phyloP scores from a whole-genome alignment of 2,329 filamentous ascomycete species.

The Chrysosporium keratinophilum region DNA sequence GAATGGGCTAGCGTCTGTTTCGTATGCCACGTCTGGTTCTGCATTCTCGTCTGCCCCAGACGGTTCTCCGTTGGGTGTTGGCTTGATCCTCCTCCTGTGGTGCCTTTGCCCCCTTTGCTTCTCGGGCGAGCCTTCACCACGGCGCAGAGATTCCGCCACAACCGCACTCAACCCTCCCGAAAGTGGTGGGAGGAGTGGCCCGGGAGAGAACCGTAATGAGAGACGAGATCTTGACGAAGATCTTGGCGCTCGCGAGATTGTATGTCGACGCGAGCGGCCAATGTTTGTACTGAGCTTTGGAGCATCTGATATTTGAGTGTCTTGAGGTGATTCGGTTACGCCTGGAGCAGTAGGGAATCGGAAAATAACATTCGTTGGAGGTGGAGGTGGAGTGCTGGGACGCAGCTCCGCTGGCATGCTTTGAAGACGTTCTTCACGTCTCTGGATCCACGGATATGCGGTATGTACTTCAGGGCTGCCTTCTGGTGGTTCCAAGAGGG shows the following conservation, averaged over 20 bases:
- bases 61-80: conserved; percentile 17
- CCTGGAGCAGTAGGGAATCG: conserved; percentile 34
- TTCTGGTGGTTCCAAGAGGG: conserved; percentile 21
- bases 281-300: conserved; percentile 18
- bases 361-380: conserved; percentile 28
- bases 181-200: conserved; percentile 50
- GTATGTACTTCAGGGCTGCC: conserved; percentile 26
- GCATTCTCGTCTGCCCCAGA: conserved; percentile 23
- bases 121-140: conserved; percentile 40
- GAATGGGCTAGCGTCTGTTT: conserved; percentile 16
- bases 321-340: conserved; percentile 19
- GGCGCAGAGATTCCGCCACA: conserved; percentile 54
- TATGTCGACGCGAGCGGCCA: conserved; percentile 20
- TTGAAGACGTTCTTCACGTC: background rate
- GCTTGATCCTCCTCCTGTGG: background rate
- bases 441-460: conserved; percentile 30
- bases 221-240: conserved; percentile 39
- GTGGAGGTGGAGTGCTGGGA: conserved; percentile 21
- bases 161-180: conserved; percentile 52
- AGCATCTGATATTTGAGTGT: conserved; percentile 15
- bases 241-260: conserved; percentile 30
- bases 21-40: conserved; percentile 16
- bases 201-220: conserved; percentile 45
- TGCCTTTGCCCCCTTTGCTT: background rate
- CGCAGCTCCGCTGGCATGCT: background rate